Evolutionary conservation across 2,329 filamentous ascomycete species (phyloP).

Genomic region (Gaeumannomyces sp.): DNA sequence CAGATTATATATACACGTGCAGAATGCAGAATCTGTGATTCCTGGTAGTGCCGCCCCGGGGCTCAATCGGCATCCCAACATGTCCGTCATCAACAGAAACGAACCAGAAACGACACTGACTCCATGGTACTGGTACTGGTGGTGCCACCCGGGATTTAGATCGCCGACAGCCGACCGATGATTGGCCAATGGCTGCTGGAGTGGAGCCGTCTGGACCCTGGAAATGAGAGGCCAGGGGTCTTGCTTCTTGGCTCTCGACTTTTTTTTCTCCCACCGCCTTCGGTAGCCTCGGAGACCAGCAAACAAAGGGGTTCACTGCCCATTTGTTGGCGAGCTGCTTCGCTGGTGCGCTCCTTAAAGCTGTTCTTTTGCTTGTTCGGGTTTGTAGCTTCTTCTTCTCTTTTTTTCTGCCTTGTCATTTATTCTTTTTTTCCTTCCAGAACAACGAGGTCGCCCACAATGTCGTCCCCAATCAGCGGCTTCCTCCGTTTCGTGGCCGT

Average conservation of each 20-base stretch:
- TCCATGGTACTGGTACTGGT: background rate
- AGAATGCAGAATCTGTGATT: too few relatives aligned
- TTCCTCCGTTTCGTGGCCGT: conserved; percentile 36
- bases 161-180: background rate
- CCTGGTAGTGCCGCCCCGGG: too few relatives aligned
- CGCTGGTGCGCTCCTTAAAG: background rate
- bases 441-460: background rate
- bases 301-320: too few relatives aligned
- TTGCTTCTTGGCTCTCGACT: background rate
- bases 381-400: background rate
- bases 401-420: background rate
- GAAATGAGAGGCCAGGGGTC: background rate
- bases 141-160: background rate
- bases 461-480: conserved; percentile 9
- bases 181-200: background rate
- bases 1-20: too few relatives aligned
- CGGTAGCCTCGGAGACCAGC: conserved; percentile 7
- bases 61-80: too few relatives aligned
- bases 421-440: background rate
- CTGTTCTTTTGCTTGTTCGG: too few relatives aligned
- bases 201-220: background rate
- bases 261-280: conserved; percentile 1
- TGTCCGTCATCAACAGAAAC: too few relatives aligned
- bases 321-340: background rate
- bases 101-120: too few relatives aligned